These are phyloP conservation scores for Cyclostephanos invisitatus DNA, from an alignment of 108 stramenopile species.

Conservation along the genomic window DNA sequence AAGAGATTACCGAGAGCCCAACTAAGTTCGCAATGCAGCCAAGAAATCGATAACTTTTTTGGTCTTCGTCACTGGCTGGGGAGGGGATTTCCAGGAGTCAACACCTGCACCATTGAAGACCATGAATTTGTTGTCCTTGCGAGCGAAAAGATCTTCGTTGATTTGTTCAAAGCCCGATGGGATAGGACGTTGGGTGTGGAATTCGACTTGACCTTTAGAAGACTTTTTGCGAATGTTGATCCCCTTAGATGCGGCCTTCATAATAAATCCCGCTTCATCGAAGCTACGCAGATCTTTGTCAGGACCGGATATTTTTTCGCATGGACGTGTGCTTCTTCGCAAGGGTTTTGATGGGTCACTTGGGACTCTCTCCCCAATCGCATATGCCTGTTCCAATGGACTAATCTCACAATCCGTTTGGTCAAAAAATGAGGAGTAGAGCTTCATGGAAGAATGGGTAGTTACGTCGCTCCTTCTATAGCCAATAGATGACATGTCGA, in stretches of 20 bases:
- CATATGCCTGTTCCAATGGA: conserved; percentile 38
- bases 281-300: conserved; percentile 44
- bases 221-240: conserved; percentile 37
- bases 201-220: conserved; percentile 46
- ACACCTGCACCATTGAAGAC: conserved; percentile 90
- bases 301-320: conserved; percentile 39
- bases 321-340: conserved; percentile 43
- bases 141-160: conserved; percentile 82
- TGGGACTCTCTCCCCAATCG: conserved; percentile 29
- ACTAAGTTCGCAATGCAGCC: conserved; percentile 8
- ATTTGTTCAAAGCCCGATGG: conserved; percentile 84
- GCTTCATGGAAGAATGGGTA: conserved; percentile 60
- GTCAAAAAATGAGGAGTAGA: conserved; percentile 79
- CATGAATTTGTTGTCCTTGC: conserved; percentile 90
- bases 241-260: conserved; percentile 42
- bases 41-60: conserved; percentile 12
- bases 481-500: conserved; percentile 44
- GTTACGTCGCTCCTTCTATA: conserved; percentile 80
- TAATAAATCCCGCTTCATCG: conserved; percentile 40
- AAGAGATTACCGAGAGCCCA: background rate
- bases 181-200: conserved; percentile 44
- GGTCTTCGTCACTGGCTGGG: conserved; percentile 47
- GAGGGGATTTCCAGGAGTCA: conserved; percentile 62
- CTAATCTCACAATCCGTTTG: conserved; percentile 47
- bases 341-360: conserved; percentile 45